Base-by-base conservation (phyloP, 805 yeast species). In the Ogataea pignaliae region DNA sequence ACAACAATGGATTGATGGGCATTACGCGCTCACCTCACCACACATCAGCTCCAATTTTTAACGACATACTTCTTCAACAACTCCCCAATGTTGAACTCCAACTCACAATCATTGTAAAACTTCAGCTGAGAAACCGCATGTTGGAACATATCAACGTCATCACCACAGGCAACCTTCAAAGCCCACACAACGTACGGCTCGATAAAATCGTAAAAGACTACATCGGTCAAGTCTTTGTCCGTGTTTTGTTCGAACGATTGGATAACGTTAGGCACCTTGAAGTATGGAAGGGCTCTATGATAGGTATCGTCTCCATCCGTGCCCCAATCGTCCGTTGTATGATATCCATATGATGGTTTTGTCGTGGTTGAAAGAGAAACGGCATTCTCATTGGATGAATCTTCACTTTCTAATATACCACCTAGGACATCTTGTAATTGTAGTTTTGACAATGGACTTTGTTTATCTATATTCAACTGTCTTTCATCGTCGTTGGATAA, bases 301-400 rank as follows among this genome's bases (percentile, higher is more conserved):
- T 80, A 54, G 33, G 88, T 73, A 69, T 86, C 98, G 60, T 93
- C 99, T 17, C 99, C 99, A 49, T 81, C 80, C 50, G 70, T 64
- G 0, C 97, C 99, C 53, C 75, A 72, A 56, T 91, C 98, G 59
- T 93, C 99, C 37, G 64, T 55, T 0, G 99, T 91, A 0, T 80
- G 81, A 54, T 85, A 86, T 0, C 99, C 99, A 47, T 77, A 78
- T 1, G 79, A 53, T 28, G 54, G 47, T 6, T 46, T 51, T 42
- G 43, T 47, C 35, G 32, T 15, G 13, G 16, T 11, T 14, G 29
- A 15, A 14, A 37, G n/a, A 7, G 8, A 8, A 3, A 17, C 15
- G 53, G 9, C 21, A n/a, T 37, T 36, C 18, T 32, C 16, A 13
- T 18, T 34, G 11, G 17, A 11, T 28, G 7, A 12, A 21, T 29